Base-by-base conservation (phyloP, 768 basidiomycete genomes). In the Mycena polygramma region DNA sequence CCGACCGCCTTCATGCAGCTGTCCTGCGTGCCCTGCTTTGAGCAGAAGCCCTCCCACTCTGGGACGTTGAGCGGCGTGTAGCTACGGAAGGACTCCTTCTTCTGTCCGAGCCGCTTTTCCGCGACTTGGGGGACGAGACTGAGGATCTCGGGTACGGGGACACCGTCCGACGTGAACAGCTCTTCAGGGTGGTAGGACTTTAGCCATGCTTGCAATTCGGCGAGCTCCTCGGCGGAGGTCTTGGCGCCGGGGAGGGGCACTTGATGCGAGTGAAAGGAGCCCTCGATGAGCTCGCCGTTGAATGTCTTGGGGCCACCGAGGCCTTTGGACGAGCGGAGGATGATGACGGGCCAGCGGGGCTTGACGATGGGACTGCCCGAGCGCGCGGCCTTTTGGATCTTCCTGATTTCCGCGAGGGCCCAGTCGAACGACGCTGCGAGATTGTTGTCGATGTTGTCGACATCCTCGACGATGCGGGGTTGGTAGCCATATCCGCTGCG, bases 261-360 rank as follows among this genome's bases (percentile, higher is more conserved):
- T 81, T 97, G 96, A 77, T 98, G 95, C 0, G 95, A 87, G 68
- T 86, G 89, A 86, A 92, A 97, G 22, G 92, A 93, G 53, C 92
- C 93, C 76, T 94, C 93, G 60, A 96, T 87, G 66, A 87, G 88
- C 69, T 93, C 88, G n/a, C 90, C 93, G 60, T 89, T 84, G 36
- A 93, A 77, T 22, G 81, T 71, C 72, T 90, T 90, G 2, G 94
- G 94, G 7, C 92, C 91, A 7, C 90, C 84, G 83, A 88, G 90
- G 30, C 94, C 92, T 81, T 97, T 97, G 13, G 95, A 94, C 1
- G 94, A 94, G 52, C 95, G 89, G 54, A 97, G 86, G 75, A 96
- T 88, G 71, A 98, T 83, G 77, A 96, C 87, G 5, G 96, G 96
- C 94, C 94, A 97, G 51, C 94, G 87, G n/a, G 96, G 96, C 83